Evolutionary conservation across 108 stramenopile genomes (phyloP), one percentile per base, ranked within the genome.

Genomic region (Cyclotella choctawhatcheeana): DNA sequence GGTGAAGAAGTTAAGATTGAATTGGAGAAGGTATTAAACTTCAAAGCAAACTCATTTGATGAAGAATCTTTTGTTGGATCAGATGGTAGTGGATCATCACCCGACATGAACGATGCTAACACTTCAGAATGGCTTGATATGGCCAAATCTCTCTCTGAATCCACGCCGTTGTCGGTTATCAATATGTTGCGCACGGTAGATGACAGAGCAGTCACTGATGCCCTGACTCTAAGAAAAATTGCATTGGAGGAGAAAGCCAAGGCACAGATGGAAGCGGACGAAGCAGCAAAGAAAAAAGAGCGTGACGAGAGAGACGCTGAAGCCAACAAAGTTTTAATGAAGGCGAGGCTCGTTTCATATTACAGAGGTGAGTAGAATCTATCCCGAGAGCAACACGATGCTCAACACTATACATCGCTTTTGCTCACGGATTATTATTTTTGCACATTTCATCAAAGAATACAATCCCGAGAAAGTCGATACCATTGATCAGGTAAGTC

Each of bases 281-380:
- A 83, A 63, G 81, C 61, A 53, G 88, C 86, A 31, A 69, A 82
- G 56, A 88, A 86, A 26, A 77, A 76, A 43, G 86, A 88, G 64
- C 78, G 74, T 25, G 86, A 91, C 37, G 65, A 71, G 22, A 86
- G 88, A 34, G 72, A 82, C 3, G 82, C 85, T 5, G 88, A 89
- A 72, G 87, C 83, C 10, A 77, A 89, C 26, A 35, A 68, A 47
- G 85, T 86, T 20, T 64, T 90, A 56, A 88, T 77, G 14, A 83
- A 87, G 55, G 90, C 88, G 35, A 74, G 90, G 17, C 79, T 95
- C 21, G 87, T 86, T 21, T 88, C 89, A 6, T 95, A 88, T 67
- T 95, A 95, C 55, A 82, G 89, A 21, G 85, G 37, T 40, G 12
- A 40, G 37, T n/a, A n/a, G n/a, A n/a, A n/a, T n/a, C n/a, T n/a